Evolutionary conservation across 2,329 filamentous ascomycete species (phyloP), one percentile per base, ranked within the genome.

Genomic region (Colletotrichum gloeosporioides): DNA sequence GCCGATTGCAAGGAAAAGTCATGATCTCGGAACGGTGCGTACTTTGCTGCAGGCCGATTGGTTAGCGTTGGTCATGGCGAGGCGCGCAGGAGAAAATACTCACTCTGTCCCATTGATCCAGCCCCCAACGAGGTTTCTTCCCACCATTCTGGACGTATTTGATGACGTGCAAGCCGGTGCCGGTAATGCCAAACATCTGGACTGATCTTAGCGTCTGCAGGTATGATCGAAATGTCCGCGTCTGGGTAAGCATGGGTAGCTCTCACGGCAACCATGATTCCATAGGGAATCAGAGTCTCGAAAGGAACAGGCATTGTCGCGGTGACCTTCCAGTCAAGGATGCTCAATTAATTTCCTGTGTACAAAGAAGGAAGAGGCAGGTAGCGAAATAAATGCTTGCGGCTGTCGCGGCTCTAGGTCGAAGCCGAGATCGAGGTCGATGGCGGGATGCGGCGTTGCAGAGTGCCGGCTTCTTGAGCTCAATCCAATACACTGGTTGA

Each of bases 31-130:
- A 32, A 7, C 29, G 27, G 59, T 63, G 79, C 85, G 74, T 88
- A 91, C 89, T 92, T 90, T 92, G 89, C 90, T 92, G 78, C 29
- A 77, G 75, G 61, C 67, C 63, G 66, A n/a, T 61, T 16, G 25
- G 80, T 86, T 84, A 85, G 82, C 80, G 78, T 71, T 34, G 18
- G 31, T 13, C 34, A 31, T 29, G 59, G 44, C 12, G 31, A 55
- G 3, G 18, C 12, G 36, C 18, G 36, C 32, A 31, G 34, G 22
- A 61, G 32, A 25, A 16, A 67, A 57, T 62, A 82, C 88, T 78
- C 84, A 93, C 91, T 85, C 84, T 90, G 79, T 93, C 92, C 92
- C 92, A 93, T 80, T 90, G 88, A 80, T 93, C 92, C 73, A 93
- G 77, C 9, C 89, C 91, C 82, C 90, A 91, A 79, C 92, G 89